A percentile compares a stretch with the other conserved stretches of the same genome.
These are phyloP conservation scores for Celoporthe dispersa DNA, from an alignment of 2,329 filamentous ascomycete species.

Conservation along the genomic window DNA sequence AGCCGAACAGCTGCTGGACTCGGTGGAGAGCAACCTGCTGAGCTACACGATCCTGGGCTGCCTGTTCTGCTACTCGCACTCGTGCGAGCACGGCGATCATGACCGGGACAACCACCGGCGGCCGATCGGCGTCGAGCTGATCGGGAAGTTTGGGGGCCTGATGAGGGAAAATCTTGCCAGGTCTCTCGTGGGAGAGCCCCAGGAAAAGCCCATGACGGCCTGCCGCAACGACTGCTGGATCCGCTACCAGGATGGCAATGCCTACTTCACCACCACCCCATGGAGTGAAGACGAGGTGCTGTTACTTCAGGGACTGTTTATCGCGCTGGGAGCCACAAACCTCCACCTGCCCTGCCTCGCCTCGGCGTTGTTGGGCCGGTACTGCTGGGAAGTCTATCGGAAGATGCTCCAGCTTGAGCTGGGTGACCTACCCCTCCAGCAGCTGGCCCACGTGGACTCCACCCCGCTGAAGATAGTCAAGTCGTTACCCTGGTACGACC, in stretches of 20 bases:
- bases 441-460: conserved; percentile 32
- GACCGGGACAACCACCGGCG: conserved; percentile 57
- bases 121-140: conserved; percentile 55
- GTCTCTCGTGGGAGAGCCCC: conserved; percentile 32
- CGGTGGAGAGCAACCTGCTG: conserved; percentile 53
- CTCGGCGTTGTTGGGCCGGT: conserved; percentile 53
- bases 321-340: conserved; percentile 31
- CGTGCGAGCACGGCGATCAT: conserved; percentile 65
- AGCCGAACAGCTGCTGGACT: conserved; percentile 43
- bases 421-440: conserved; percentile 33
- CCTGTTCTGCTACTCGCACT: conserved; percentile 63
- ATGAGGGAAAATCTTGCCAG: conserved; percentile 39
- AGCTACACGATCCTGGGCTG: conserved; percentile 62
- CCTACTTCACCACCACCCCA: conserved; percentile 39
- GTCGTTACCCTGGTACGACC: conserved; percentile 59
- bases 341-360: conserved; percentile 51
- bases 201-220: conserved; percentile 10
- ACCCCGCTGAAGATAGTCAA: conserved; percentile 46
- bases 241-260: conserved; percentile 39
- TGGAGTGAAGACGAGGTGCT: conserved; percentile 57
- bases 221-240: conserved; percentile 52
- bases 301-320: conserved; percentile 52
- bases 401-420: conserved; percentile 48
- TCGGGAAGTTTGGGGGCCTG: conserved; percentile 41
- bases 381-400: conserved; percentile 56